phyloP scores from a whole-genome alignment of 148 eudicot genomes.

The Arctostaphylos glauca region DNA sequence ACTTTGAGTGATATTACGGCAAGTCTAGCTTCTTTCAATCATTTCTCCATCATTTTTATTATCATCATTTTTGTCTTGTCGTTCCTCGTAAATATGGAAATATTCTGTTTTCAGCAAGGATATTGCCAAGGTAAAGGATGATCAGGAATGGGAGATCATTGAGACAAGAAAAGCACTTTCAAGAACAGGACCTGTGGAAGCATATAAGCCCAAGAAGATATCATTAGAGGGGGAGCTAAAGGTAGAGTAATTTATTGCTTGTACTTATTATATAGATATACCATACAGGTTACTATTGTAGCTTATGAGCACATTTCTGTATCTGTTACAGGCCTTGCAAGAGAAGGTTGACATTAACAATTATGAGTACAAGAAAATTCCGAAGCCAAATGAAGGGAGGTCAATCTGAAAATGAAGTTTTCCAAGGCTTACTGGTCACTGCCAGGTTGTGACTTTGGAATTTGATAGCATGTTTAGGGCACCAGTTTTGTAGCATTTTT shows the following conservation, averaged over 20 bases:
- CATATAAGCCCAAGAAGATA: conserved; percentile 81
- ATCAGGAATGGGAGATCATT: conserved; percentile 94
- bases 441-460: background rate
- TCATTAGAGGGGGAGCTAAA: conserved; percentile 85
- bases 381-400: conserved; percentile 52
- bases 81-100: background rate
- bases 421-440: background rate
- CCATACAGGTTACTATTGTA: background rate
- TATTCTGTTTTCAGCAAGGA: conserved; percentile 65
- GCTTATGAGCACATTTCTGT: background rate
- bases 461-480: background rate
- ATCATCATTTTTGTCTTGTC: background rate
- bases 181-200: conserved; percentile 75
- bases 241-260: conserved; percentile 30
- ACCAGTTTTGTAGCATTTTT: background rate
- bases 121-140: conserved; percentile 89
- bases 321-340: conserved; percentile 57
- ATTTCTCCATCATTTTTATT: background rate
- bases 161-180: conserved; percentile 85
- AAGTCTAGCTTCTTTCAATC: background rate
- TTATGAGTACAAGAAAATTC: conserved; percentile 84
- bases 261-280: background rate
- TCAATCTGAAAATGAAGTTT: conserved; percentile 24
- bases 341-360: conserved; percentile 71
- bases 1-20: no score